These are phyloP conservation scores for Pichia exigua DNA, from an alignment of 805 yeast genomes.

Conservation along the genomic window DNA sequence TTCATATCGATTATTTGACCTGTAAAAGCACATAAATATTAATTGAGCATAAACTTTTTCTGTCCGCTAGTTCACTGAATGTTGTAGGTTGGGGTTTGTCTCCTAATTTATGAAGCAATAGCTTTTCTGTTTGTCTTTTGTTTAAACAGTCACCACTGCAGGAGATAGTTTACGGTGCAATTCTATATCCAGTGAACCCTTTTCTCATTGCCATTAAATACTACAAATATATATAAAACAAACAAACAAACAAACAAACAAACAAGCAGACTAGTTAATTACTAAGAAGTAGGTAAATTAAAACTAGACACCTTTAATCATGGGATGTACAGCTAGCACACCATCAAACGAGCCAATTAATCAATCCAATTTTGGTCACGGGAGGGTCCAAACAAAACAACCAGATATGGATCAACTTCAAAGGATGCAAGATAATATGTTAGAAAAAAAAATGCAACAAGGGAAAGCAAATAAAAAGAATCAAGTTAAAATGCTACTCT, in stretches of 20 bases:
- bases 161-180: not conserved
- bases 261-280: not conserved
- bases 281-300: not conserved
- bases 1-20: not conserved
- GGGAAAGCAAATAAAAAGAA: conserved; percentile 47
- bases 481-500: conserved; percentile 62
- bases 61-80: not conserved
- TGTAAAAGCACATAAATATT: not conserved
- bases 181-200: conserved; percentile 1
- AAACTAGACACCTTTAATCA: not conserved
- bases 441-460: conserved; percentile 53
- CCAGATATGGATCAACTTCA: conserved; percentile 5
- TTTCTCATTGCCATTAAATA: no score
- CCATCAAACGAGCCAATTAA: conserved; percentile 11
- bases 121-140: not conserved
- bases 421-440: conserved; percentile 29
- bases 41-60: not conserved
- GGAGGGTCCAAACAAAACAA: conserved; percentile 14
- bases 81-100: not conserved
- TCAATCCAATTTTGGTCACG: not conserved
- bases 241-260: not conserved
- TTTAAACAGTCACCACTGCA: not conserved
- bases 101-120: not conserved
- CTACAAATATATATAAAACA: no score
- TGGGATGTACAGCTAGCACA: conserved; percentile 69